phyloP scores from a whole-genome alignment of 495 filamentous ascomycete species.

The Talaromyces liani region DNA sequence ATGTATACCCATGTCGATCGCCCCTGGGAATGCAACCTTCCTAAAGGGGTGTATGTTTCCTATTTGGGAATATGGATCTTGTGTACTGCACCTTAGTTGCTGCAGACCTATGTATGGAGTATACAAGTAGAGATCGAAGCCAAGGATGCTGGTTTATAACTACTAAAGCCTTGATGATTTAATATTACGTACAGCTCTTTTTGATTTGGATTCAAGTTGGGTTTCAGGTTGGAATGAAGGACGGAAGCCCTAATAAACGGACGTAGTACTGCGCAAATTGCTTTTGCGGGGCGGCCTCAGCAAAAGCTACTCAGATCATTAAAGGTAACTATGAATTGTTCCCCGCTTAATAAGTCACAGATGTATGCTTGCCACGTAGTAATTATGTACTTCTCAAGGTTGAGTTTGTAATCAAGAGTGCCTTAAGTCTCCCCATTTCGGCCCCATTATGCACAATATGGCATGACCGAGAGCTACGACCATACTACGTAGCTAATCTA shows the following conservation, averaged over 20 bases:
- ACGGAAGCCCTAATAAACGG: background rate
- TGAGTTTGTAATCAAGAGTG: background rate
- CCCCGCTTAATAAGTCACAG: background rate
- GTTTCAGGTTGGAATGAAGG: background rate
- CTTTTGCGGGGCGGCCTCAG: background rate
- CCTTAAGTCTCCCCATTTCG: background rate
- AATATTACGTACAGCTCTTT: background rate
- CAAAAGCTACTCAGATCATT: background rate
- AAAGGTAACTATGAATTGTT: background rate
- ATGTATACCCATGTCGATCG: background rate
- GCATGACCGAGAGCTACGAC: background rate
- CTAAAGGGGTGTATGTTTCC: background rate
- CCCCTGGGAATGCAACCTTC: background rate
- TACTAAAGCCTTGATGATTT: background rate
- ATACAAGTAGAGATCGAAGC: background rate
- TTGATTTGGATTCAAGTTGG: background rate
- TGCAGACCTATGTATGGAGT: background rate
- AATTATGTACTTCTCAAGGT: background rate
- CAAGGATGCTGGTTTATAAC: too few relatives aligned
- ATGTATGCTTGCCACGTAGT: background rate
- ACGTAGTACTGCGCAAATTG: background rate
- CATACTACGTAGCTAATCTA: background rate
- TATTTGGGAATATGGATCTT: background rate
- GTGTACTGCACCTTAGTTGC: background rate
- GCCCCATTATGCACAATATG: background rate